Evolutionary conservation across 768 basidiomycete genomes (phyloP), one percentile per base, ranked within the genome.

Genomic region (Strobilomyces dryophilus): DNA sequence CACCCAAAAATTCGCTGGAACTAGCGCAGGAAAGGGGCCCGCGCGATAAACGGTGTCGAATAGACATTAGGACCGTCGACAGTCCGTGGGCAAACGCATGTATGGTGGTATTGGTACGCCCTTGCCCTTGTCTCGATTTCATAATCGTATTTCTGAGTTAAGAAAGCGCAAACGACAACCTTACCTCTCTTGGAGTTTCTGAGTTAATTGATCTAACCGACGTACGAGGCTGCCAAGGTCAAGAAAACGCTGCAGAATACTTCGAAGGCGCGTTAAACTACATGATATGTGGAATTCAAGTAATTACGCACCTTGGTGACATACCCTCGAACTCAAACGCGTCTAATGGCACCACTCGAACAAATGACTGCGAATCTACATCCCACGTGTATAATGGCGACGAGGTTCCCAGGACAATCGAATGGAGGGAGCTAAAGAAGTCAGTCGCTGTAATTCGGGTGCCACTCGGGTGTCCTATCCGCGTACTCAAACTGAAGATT

Each of bases 371-470:
- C 3, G 62, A 63, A 2, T 32, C 31, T 1, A 68, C 42, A 64
- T 89, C 77, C 90, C 90, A 93, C 9, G 69, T 68, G 64, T 86
- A 79, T 27, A 87, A 71, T 5, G 73, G 61, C 15, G 90, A 91
- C 1, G 89, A 87, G 5, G 80, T 76, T 40, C 90, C 90, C 31
- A 86, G 71, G 6, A 85, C 72, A 3, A 78, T 79, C 66, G 76
- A 72, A 52, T 76, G 78, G 29, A 92, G 73, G 6, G 78, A 79
- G 12, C 66, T 55, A 15, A 85, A 70, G 24, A 89, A 64, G 17
- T 84, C 78, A 8, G 61, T 57, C 44, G 77, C 74, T 6, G 73
- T 65, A 21, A 83, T 67, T 60, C 79, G 77, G 34, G 78, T 62
- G n/a, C 75, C 61, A 11, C 71, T 72, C 3, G 65, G 64, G 1